Percentiles rank a stretch among this genome's conserved stretches.
Evolutionary conservation across 108 stramenopile species (phyloP).

Genomic region (Discostella pseudostelligera): DNA sequence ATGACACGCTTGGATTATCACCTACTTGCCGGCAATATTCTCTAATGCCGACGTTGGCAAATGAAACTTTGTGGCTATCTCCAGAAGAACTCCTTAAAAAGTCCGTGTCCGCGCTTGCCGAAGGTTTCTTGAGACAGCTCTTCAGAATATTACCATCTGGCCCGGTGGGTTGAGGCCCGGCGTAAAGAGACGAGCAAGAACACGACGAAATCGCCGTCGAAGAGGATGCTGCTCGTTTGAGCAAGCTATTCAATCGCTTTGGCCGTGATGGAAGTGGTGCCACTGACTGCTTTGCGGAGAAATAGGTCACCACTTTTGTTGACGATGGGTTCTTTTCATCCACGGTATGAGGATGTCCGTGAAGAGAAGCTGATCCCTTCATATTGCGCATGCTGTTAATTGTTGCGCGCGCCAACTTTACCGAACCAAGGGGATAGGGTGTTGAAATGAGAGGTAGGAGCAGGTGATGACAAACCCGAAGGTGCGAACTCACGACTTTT

Average conservation of each 20-base stretch:
- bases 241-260: background rate
- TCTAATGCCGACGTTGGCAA: constrained; percentile 29
- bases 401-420: too few species aligned
- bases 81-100: background rate
- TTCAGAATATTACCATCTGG: constrained; percentile 22
- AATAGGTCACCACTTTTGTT: too few species aligned
- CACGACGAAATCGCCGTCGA: background rate
- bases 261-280: too few species aligned
- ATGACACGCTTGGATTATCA: constrained; percentile 62
- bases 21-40: constrained; percentile 46
- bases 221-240: background rate
- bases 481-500: too few species aligned
- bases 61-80: constrained; percentile 20
- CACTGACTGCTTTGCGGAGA: too few species aligned
- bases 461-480: too few species aligned
- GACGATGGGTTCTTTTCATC: too few species aligned
- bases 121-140: constrained; percentile 24
- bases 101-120: constrained; percentile 1
- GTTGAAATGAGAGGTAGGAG: too few species aligned
- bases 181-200: background rate
- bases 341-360: too few species aligned
- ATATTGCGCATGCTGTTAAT: too few species aligned
- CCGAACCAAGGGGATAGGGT: too few species aligned
- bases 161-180: constrained; percentile 18
- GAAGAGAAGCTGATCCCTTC: too few species aligned